phyloP scores from a whole-genome alignment of 1,139 yeast genomes.

The Arxiozyma bovina region DNA sequence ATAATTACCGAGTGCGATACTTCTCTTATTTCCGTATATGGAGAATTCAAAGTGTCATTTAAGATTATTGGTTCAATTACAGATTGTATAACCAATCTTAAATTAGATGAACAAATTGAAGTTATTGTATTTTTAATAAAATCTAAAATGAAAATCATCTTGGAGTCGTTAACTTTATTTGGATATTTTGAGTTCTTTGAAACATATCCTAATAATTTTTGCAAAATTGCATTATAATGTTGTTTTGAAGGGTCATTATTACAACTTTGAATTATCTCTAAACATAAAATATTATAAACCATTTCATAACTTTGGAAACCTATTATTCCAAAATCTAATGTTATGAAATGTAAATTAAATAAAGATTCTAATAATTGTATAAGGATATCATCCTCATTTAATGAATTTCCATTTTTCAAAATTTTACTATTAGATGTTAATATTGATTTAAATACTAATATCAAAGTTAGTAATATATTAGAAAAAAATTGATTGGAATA shows the following conservation, averaged over 20 bases:
- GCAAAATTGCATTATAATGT: conserved; percentile 3
- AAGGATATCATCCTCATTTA: background rate
- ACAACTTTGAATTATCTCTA: conserved; percentile 2
- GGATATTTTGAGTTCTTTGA: conserved; percentile 3
- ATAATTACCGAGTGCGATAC: conserved; percentile 20
- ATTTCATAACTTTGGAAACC: conserved; percentile 26
- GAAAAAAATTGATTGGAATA: conserved; percentile 17
- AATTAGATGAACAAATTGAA: background rate
- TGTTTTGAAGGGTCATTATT: background rate
- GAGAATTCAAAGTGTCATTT: conserved; percentile 7
- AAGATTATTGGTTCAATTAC: conserved; percentile 13
- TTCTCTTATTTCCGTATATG: conserved; percentile 18
- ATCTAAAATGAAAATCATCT: conserved; percentile 19
- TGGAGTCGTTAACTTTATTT: conserved; percentile 19
- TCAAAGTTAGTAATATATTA: conserved; percentile 16
- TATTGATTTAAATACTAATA: conserved; percentile 18
- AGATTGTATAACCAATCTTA: background rate
- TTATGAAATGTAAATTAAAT: conserved; percentile 21
- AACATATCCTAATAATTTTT: conserved; percentile 11
- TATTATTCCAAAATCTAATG: conserved; percentile 21
- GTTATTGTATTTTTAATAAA: conserved; percentile 18
- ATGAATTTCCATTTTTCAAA: background rate
- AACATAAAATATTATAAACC: conserved; percentile 14
- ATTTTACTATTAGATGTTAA: conserved; percentile 1
- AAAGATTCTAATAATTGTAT: conserved; percentile 16